Evolutionary conservation across 1,284 basidiomycete species (phyloP).

Genomic region (Pseudozyma sp.): DNA sequence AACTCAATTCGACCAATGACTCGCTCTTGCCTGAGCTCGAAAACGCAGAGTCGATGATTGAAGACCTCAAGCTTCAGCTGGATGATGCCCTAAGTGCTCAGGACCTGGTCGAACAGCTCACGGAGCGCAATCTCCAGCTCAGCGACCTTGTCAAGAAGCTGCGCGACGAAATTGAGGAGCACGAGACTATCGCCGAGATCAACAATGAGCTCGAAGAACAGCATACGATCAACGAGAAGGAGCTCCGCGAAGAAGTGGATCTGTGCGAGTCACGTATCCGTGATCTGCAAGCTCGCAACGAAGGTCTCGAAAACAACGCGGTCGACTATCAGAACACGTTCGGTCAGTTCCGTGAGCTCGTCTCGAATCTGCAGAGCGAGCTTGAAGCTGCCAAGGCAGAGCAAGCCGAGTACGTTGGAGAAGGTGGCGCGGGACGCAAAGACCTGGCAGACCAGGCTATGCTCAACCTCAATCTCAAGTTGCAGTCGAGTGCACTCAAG

Average conservation of each 20-base stretch:
- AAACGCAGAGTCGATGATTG: constrained; percentile 76
- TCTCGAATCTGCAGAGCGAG: constrained; percentile 60
- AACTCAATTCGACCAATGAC: constrained; percentile 45
- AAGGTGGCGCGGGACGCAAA: constrained; percentile 41
- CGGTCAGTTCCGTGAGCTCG: constrained; percentile 64
- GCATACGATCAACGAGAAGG: constrained; percentile 92
- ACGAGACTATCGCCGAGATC: constrained; percentile 93
- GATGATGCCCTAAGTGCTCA: constrained; percentile 95
- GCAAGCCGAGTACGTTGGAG: constrained; percentile 41
- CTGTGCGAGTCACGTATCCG: constrained; percentile 47
- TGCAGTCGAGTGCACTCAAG: constrained; percentile 64
- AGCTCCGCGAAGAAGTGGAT: constrained; percentile 86
- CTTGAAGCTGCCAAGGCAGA: constrained; percentile 58
- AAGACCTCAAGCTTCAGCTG: constrained; percentile 92
- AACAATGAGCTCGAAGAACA: constrained; percentile 98
- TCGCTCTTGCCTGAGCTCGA: constrained; percentile 47
- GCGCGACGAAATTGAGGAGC: constrained; percentile 91
- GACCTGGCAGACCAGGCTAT: constrained; percentile 57
- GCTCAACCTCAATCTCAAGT: constrained; percentile 65
- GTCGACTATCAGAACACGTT: constrained; percentile 63
- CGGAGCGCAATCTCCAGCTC: constrained; percentile 84
- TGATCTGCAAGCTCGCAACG: constrained; percentile 43
- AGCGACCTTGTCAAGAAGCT: constrained; percentile 93
- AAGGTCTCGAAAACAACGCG: constrained; percentile 56
- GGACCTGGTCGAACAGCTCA: constrained; percentile 94